phyloP scores from a whole-genome alignment of 345 rosid species.

The Microcos paniculata region DNA sequence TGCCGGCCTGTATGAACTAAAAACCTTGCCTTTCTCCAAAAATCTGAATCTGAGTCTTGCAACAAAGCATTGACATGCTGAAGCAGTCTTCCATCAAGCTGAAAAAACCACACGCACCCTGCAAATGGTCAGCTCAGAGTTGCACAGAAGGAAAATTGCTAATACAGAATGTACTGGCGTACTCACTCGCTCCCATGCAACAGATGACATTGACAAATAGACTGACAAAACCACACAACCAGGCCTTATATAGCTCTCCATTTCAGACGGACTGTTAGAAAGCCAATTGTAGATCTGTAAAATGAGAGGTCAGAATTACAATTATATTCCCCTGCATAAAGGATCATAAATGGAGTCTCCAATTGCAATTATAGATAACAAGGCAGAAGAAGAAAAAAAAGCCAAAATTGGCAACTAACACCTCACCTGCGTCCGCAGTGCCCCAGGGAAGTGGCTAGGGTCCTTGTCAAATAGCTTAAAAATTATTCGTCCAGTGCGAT shows the following conservation, averaged over 20 bases:
- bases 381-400: neutral
- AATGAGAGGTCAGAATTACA: slow-evolving; percentile 14
- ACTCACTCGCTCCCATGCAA: slow-evolving; percentile 82
- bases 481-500: slow-evolving; percentile 58
- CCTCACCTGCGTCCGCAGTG: slow-evolving; percentile 52
- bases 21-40: slow-evolving; percentile 79
- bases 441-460: slow-evolving; percentile 52
- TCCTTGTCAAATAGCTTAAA: slow-evolving; percentile 65
- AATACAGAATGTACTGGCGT: slow-evolving; percentile 6
- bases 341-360: neutral
- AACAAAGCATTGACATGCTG: slow-evolving; percentile 50
- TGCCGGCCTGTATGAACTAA: slow-evolving; percentile 61
- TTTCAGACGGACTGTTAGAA: slow-evolving; percentile 82
- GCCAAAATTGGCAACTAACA: slow-evolving; percentile 40
- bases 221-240: slow-evolving; percentile 85
- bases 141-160: neutral
- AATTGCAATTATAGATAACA: neutral
- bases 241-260: slow-evolving; percentile 97
- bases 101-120: slow-evolving; percentile 29
- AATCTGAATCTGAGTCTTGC: slow-evolving; percentile 53
- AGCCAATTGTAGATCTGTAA: slow-evolving; percentile 86
- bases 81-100: slow-evolving; percentile 69
- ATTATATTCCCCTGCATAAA: neutral
- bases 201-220: slow-evolving; percentile 69
- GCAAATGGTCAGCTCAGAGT: slow-evolving; percentile 33